Percentiles rank a stretch among this genome's conserved stretches.
Evolutionary conservation across 2,329 filamentous ascomycete species (phyloP).

Genomic region (Ophiostoma ulmi): DNA sequence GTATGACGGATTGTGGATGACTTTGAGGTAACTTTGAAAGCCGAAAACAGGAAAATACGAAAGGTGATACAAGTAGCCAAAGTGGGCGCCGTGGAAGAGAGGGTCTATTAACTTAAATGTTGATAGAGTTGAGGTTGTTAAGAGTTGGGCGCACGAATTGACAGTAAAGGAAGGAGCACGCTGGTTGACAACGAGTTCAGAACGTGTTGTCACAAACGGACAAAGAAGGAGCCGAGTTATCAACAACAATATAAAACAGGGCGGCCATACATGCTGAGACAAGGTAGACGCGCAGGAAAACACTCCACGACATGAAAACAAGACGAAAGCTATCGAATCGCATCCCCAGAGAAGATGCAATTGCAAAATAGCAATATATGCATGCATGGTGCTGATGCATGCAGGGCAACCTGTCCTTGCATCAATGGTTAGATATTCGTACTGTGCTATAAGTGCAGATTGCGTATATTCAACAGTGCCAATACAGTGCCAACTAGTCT

Average conservation of each 20-base stretch:
- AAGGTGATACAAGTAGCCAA: neutral
- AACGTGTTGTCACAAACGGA: neutral
- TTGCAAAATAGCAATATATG: neutral
- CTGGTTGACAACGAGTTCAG: neutral
- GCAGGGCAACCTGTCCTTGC: neutral
- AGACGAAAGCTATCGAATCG: neutral
- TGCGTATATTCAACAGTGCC: neutral
- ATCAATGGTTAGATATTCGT: neutral
- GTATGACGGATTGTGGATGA: neutral
- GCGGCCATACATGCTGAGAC: neutral
- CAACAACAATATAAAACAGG: neutral
- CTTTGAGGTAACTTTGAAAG: neutral
- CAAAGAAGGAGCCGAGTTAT: neutral
- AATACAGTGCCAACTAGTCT: neutral
- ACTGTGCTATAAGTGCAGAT: neutral
- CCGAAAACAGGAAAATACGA: neutral
- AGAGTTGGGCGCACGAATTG: neutral
- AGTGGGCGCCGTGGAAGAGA: neutral
- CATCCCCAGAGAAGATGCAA: neutral
- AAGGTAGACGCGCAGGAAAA: neutral
- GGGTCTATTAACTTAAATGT: neutral
- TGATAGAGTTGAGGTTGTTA: no score
- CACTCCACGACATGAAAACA: neutral
- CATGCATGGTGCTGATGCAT: constrained; percentile 11
- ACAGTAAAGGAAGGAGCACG: neutral